Evolutionary conservation across 257 asterid genomes (phyloP).

Genomic region (Penstemon eatonii): DNA sequence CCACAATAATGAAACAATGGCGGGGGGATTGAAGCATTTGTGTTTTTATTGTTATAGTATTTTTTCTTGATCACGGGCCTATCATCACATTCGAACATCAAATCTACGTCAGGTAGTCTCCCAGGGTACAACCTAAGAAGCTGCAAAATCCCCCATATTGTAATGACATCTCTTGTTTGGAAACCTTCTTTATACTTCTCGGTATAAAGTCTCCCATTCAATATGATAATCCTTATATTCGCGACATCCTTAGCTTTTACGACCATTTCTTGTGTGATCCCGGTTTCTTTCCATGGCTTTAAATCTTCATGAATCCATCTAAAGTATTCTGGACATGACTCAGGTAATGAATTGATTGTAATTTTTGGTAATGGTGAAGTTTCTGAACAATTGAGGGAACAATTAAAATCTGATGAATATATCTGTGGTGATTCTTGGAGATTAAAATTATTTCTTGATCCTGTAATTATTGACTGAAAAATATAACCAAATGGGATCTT

Average conservation of each 20-base stretch:
- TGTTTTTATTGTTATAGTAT: conserved; percentile 24
- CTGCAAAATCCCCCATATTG: conserved; percentile 89
- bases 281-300: conserved; percentile 63
- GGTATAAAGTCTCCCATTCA: conserved; percentile 57
- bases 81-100: conserved; percentile 68
- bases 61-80: conserved; percentile 48
- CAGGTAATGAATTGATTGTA: conserved; percentile 14
- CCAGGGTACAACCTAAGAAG: conserved; percentile 78
- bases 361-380: conserved; percentile 24
- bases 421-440: conserved; percentile 32
- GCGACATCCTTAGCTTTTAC: conserved; percentile 48
- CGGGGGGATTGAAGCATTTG: conserved; percentile 42
- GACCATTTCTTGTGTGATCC: conserved; percentile 57
- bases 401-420: conserved; percentile 46
- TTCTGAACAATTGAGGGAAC: conserved; percentile 54
- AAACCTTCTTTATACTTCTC: conserved; percentile 50
- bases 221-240: conserved; percentile 52
- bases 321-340: conserved; percentile 70
- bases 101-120: conserved; percentile 60
- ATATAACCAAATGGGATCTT: background rate
- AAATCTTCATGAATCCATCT: conserved; percentile 89
- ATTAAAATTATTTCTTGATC: conserved; percentile 28
- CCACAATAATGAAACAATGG: conserved; percentile 79
- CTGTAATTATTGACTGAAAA: conserved; percentile 47
- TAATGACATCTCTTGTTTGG: conserved; percentile 79